Evolutionary conservation across 1,139 yeast genomes (phyloP).

Genomic region (Waltiozyma sp.): DNA sequence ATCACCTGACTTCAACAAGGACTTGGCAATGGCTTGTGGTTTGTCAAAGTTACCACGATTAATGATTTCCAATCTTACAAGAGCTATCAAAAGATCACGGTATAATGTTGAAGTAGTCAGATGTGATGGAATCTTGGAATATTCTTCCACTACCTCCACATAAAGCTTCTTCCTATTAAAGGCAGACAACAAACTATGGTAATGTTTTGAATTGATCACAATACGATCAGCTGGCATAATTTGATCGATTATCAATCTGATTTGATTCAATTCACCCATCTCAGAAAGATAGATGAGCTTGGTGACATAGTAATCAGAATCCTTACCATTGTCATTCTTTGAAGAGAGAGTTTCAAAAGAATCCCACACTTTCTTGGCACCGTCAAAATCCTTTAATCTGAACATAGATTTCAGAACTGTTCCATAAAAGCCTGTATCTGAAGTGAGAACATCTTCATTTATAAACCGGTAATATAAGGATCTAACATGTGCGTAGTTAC

Average conservation of each 20-base stretch:
- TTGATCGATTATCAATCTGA: slow-evolving; percentile 1
- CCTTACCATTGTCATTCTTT: not conserved
- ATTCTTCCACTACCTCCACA: slow-evolving; percentile 22
- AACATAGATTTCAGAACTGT: slow-evolving; percentile 11
- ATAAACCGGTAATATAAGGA: not conserved
- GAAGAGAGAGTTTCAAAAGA: slow-evolving; percentile 1
- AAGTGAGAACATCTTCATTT: not conserved
- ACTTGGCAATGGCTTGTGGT: slow-evolving; percentile 21
- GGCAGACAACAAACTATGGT: slow-evolving; percentile 9
- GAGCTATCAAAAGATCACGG: slow-evolving; percentile 30
- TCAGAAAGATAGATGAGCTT: slow-evolving; percentile 1
- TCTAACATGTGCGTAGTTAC: slow-evolving; percentile 1
- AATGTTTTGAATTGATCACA: slow-evolving; percentile 28
- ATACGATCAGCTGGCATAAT: slow-evolving; percentile 23
- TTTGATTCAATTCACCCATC: not conserved
- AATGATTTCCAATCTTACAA: slow-evolving; percentile 28
- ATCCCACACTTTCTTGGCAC: not conserved
- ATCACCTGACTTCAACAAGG: slow-evolving; percentile 16
- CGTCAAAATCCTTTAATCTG: slow-evolving; percentile 1
- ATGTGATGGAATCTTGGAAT: slow-evolving; percentile 29
- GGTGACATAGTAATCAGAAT: not conserved
- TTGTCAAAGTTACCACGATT: slow-evolving; percentile 17
- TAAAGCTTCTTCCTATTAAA: slow-evolving; percentile 13
- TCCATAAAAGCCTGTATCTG: slow-evolving; percentile 3
- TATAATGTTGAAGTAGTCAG: slow-evolving; percentile 29